Percentiles rank a stretch among this genome's conserved stretches.
These are phyloP conservation scores for Suaeda aralocaspica DNA, from an alignment of 148 eudicot species.

Conservation along the genomic window DNA sequence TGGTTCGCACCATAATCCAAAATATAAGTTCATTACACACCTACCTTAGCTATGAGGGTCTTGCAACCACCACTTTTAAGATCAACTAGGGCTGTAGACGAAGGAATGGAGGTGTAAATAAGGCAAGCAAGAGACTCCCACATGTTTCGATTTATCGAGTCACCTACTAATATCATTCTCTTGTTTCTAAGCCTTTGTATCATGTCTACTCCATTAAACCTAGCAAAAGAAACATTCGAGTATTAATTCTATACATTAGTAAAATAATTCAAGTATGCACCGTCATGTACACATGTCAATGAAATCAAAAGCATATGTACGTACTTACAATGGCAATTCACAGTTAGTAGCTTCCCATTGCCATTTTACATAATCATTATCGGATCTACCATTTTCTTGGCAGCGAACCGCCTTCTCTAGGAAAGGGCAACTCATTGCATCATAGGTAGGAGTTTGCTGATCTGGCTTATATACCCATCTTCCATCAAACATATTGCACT, in stretches of 20 bases:
- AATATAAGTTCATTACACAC: too few relatives aligned
- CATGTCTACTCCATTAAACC: slow-evolving; percentile 39
- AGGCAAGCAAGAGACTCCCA: slow-evolving; percentile 47
- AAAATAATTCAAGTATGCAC: too few relatives aligned
- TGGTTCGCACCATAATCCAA: too few relatives aligned
- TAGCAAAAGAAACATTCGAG: background rate
- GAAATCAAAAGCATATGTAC: background rate
- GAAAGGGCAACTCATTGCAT: background rate
- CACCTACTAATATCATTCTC: slow-evolving; percentile 41
- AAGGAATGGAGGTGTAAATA: slow-evolving; percentile 29
- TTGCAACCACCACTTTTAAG: slow-evolving; percentile 11
- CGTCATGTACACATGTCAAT: too few relatives aligned
- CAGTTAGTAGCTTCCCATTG: slow-evolving; percentile 39
- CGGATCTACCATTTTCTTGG: slow-evolving; percentile 36
- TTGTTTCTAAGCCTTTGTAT: slow-evolving; percentile 35
- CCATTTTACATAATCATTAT: slow-evolving; percentile 33
- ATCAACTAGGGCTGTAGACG: slow-evolving; percentile 21
- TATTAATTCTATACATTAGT: too few relatives aligned
- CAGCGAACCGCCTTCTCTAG: slow-evolving; percentile 32
- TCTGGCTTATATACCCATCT: slow-evolving; percentile 42
- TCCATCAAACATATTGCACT: slow-evolving; percentile 43
- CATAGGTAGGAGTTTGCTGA: slow-evolving; percentile 10
- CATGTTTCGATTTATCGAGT: slow-evolving; percentile 39
- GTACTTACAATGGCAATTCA: slow-evolving; percentile 22
- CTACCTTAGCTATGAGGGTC: slow-evolving; percentile 33